Evolutionary conservation across 345 rosid species (phyloP), one percentile per base, ranked within the genome.

Genomic region (Aquilaria malaccensis): DNA sequence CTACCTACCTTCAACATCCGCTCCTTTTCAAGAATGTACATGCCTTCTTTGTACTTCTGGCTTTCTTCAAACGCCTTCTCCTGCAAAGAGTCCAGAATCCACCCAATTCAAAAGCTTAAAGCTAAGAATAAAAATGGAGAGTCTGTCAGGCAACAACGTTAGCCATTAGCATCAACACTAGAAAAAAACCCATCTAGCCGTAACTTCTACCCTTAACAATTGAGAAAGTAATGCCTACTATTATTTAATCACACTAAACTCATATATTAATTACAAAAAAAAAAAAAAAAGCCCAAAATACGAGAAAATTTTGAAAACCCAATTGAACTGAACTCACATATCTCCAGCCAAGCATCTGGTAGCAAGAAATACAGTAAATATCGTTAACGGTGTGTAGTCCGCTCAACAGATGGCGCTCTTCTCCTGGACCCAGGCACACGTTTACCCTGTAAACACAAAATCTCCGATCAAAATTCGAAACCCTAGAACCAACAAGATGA

Each of bases 1-100:
- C 80, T 70, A 59, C 76, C 80, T 12, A 62, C 74, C 69, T 72
- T 73, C 61, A 65, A 30, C 72, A 66, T 60, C 52, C 78, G 68
- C 58, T 73, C 78, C 65, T 73, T 76, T 60, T 76, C 83, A 61
- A 79, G 76, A 59, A 79, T 66, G 70, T 59, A 79, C 70, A 66
- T 61, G 52, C 84, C 75, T 63, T 79, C 83, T 54, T 80, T 80
- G 50, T 63, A 76, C 59, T 71, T 74, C 53, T 74, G 78, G 45
- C 74, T 69, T 58, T 80, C 84, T 50, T 74, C 81, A 50, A 52
- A 74, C 9, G 79, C 81, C 56, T 74, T 80, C 75, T 76, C 81
- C 84, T 74, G 52, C 45, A 56, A 56, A 52, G 22, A 37, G 43
- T 37, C 43, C 5, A 37, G 43, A 37, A 37, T 4, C 43, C 43